Percentiles rank a stretch among this genome's conserved stretches.
Conservation (phyloP, 2,329 filamentous ascomycete species). For the Aspergillus pseudoterreus region DNA sequence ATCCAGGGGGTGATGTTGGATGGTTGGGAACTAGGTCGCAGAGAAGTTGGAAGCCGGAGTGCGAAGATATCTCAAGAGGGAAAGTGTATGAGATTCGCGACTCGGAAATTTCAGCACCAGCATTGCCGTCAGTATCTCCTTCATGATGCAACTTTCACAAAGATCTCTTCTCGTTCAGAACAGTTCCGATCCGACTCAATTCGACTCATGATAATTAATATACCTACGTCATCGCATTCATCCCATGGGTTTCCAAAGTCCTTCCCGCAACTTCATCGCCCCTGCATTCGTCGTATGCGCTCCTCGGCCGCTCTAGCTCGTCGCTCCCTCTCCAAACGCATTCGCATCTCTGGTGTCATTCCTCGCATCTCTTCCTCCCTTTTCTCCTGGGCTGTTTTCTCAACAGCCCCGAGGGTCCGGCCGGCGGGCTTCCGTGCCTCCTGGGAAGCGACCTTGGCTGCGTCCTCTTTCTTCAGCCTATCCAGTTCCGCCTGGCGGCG, state of each 20-base stretch:
- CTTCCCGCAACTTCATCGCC: constrained; percentile 13
- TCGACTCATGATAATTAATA: not conserved
- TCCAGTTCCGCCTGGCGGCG: constrained; percentile 72
- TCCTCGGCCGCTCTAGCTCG: constrained; percentile 90
- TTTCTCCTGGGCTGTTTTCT: constrained; percentile 74
- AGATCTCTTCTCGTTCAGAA: too few relatives aligned
- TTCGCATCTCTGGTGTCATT: constrained; percentile 80
- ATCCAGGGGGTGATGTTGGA: too few relatives aligned
- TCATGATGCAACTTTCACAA: too few relatives aligned
- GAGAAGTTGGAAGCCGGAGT: too few relatives aligned
- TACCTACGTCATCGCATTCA: not conserved
- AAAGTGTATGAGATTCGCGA: too few relatives aligned
- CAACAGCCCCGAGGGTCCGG: constrained; percentile 54
- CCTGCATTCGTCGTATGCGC: constrained; percentile 67
- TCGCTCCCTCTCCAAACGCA: constrained; percentile 79
- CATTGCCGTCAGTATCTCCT: too few relatives aligned
- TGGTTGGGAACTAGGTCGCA: too few relatives aligned
- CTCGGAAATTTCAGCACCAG: too few relatives aligned
- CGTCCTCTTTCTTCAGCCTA: constrained; percentile 63
- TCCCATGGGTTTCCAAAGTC: not conserved
- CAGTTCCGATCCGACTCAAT: not conserved
- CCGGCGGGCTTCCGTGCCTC: constrained; percentile 52
- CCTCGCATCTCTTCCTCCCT: constrained; percentile 81
- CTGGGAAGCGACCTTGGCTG: constrained; percentile 35
- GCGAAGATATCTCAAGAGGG: too few relatives aligned